Conservation (phyloP, 2,329 filamentous ascomycete species). For the Colletotrichum zoysiae region DNA sequence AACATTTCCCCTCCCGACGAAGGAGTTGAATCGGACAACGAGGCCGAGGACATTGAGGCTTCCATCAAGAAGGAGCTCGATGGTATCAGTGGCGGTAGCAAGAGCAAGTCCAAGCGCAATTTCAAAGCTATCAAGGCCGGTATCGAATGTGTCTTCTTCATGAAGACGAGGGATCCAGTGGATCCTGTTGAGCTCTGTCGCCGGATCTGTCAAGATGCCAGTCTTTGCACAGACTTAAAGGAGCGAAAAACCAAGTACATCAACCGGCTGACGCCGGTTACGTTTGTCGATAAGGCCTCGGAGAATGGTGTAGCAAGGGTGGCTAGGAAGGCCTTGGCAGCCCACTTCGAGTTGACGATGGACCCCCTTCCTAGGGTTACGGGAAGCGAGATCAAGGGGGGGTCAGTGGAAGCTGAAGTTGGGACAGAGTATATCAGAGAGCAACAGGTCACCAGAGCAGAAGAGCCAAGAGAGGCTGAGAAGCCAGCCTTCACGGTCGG, state of each 20-base stretch:
- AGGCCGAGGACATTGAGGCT: constrained; percentile 76
- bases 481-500: constrained; percentile 58
- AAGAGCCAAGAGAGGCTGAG: constrained; percentile 34
- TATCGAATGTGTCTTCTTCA: constrained; percentile 74
- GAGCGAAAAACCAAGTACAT: constrained; percentile 67
- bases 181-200: constrained; percentile 67
- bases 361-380: constrained; percentile 25
- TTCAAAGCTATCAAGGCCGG: constrained; percentile 68
- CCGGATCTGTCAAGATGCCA: constrained; percentile 68
- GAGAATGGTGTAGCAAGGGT: constrained; percentile 76
- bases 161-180: constrained; percentile 67
- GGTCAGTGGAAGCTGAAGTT: too few species aligned
- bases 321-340: constrained; percentile 70
- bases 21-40: constrained; percentile 54
- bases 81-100: constrained; percentile 60
- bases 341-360: constrained; percentile 68
- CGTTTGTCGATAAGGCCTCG: constrained; percentile 72
- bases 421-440: constrained; percentile 16
- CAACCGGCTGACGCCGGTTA: constrained; percentile 68
- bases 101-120: constrained; percentile 57
- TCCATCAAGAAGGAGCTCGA: constrained; percentile 80
- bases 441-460: constrained; percentile 18
- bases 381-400: constrained; percentile 43
- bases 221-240: constrained; percentile 54
- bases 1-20: constrained; percentile 58